Percentiles rank a stretch among this genome's conserved stretches.
phyloP scores from a whole-genome alignment of 306 rosid species.

The Vicia sativa region DNA sequence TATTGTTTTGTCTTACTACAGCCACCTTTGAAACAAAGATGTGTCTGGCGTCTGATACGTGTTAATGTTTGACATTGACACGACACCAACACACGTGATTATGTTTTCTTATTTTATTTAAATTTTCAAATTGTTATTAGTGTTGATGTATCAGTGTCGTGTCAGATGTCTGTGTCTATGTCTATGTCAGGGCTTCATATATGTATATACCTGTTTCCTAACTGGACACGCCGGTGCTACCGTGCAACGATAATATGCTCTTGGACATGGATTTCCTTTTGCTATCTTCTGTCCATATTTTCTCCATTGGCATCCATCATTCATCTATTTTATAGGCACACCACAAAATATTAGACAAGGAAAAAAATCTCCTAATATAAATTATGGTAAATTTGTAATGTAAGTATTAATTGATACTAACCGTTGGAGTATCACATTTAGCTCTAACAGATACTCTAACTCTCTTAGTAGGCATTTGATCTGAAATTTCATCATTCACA shows the following conservation, averaged over 20 bases:
- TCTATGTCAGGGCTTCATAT: background rate
- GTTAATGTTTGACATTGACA: too few species aligned
- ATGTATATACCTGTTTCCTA: slow-evolving; percentile 59
- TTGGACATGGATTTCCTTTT: slow-evolving; percentile 81
- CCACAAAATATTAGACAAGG: background rate
- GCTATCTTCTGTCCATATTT: slow-evolving; percentile 83
- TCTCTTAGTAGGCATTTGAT: slow-evolving; percentile 58
- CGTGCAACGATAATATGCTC: slow-evolving; percentile 81
- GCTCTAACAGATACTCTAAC: slow-evolving; percentile 80
- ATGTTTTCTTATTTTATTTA: too few species aligned
- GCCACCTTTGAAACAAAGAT: too few species aligned
- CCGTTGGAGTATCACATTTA: slow-evolving; percentile 80
- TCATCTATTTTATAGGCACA: slow-evolving; percentile 49
- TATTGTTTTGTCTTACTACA: background rate
- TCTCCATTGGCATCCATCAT: slow-evolving; percentile 88
- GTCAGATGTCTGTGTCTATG: too few species aligned
- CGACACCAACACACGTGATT: too few species aligned
- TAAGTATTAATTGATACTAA: slow-evolving; percentile 30
- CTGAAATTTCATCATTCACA: slow-evolving; percentile 47
- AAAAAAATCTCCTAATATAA: background rate
- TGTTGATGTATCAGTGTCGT: too few species aligned
- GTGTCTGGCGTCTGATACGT: too few species aligned
- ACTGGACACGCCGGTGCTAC: slow-evolving; percentile 72
- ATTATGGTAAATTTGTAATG: background rate
- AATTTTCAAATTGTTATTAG: too few species aligned